Evolutionary conservation across 441 rosid genomes (phyloP), one percentile per base, ranked within the genome.

Genomic region (Populus trichocarpa): DNA sequence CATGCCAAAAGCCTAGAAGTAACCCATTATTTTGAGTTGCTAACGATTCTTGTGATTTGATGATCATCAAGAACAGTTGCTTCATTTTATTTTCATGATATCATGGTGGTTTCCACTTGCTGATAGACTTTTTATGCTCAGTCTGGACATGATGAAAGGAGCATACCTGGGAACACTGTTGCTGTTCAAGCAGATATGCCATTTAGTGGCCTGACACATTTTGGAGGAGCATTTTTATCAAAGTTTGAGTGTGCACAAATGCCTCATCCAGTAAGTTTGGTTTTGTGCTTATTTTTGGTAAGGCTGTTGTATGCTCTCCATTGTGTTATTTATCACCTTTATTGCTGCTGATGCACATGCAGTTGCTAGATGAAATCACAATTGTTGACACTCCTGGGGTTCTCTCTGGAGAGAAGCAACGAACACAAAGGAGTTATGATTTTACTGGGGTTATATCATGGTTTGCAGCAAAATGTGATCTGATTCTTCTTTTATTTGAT

Each of bases 151-250:
- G 99, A 96, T 89, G 97, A 91, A 85, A 91, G 98, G 89, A 92
- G 97, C 84, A 90, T 95, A 80, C 99, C 98, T 0, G 99, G 98
- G 74, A 93, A 96, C 78, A 96, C 98, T 72, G 83, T 92, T 78
- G 99, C 99, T 33, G 99, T 96, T 80, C 99, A 93, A 77, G 99
- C 97, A 79, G 96, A 96, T 81, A 91, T 96, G 97, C 99, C 99
- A 50, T 96, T 90, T 83, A 88, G 86, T 83, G 99, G 98, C 72
- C 92, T 96, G 57, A 90, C 97, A 78, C 81, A 85, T 76, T 96
- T 96, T 83, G 99, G 98, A 81, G 90, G 93, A 69, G 89, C 98
- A 61, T 96, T 96, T 86, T 85, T 96, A 83, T 96, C 99, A 3
- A 96, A 93, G 88, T 96, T 96, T 79, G 97, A 96, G 83, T 96